These are phyloP conservation scores for Volvox africanus DNA, from an alignment of 139 green algal species.

Conservation along the genomic window DNA sequence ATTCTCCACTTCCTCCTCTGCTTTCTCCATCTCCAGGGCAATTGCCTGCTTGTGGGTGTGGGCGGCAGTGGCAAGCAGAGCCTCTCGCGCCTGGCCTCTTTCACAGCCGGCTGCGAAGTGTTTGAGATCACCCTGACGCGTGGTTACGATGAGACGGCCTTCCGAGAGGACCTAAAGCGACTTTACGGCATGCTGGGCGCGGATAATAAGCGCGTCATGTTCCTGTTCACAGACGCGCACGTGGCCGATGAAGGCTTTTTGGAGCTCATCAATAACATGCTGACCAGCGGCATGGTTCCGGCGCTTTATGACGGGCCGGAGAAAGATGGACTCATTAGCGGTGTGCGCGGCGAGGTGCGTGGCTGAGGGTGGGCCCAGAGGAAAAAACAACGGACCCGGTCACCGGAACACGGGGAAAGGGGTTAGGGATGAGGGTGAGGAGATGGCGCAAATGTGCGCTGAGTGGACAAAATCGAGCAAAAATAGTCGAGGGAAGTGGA, in stretches of 20 bases:
- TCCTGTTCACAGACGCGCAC: conserved; percentile 90
- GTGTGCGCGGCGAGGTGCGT: conserved; percentile 61
- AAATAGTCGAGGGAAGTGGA: no score
- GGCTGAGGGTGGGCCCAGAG: background rate
- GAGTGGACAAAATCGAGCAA: no score
- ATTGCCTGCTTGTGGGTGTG: conserved; percentile 89
- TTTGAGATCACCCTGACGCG: conserved; percentile 92
- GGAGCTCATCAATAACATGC: conserved; percentile 94
- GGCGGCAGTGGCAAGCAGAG: conserved; percentile 88
- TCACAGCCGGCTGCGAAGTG: conserved; percentile 77
- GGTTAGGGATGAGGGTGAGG: no score
- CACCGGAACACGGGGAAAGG: no score
- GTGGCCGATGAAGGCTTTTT: conserved; percentile 90
- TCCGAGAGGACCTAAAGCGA: conserved; percentile 89
- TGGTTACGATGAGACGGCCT: conserved; percentile 86
- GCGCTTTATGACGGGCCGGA: conserved; percentile 87
- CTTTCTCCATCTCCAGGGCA: conserved; percentile 58
- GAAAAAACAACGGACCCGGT: no score
- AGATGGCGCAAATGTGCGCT: no score
- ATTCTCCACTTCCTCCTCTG: background rate
- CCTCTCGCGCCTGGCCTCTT: conserved; percentile 70
- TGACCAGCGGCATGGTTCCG: conserved; percentile 89
- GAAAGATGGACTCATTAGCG: conserved; percentile 79
- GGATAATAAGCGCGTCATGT: conserved; percentile 85
- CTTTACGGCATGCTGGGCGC: conserved; percentile 82